Base-by-base conservation (phyloP, 2,329 filamentous ascomycete genomes). In the Alternaria sp. region DNA sequence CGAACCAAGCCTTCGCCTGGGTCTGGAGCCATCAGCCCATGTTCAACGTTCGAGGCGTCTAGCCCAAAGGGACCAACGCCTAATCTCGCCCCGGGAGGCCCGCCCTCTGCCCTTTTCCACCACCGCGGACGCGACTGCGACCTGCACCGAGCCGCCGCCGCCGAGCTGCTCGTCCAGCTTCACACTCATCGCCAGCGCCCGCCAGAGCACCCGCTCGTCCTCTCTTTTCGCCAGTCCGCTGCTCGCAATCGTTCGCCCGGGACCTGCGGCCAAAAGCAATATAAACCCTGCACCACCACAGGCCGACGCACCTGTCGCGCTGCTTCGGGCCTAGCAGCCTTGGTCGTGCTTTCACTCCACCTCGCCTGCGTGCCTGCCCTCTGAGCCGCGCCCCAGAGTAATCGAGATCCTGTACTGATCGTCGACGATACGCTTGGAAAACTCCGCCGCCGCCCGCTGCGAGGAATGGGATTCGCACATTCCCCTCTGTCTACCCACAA, bases 401-500 rank as follows among this genome's bases (percentile, higher is more conserved):
- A 49, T 52, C 58, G 52, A 59, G 40, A 58, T 57, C 47, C 17
- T 56, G 52, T 47, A 46, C 47, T 44, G 28, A 56, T 63, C 56
- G 51, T 40, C 62, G 26, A 57, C 52, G 23, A 25, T 36, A 47
- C 59, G 17, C 43, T 28, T 54, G 45, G 21, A 47, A 36, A 59
- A 28, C 57, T 25, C 21, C 13, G 50, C 19, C 49, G 13, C 36
- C 46, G 19, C 23, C 23, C 36, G n/a, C 58, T 32, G 45, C 61
- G 66, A 73, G 74, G 74, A 72, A 77, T 77, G 75, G 72, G 71
- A 68, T 61, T 58, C 62, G 57, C 60, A 61, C 61, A 56, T 30
- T 30, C 26, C 51, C 44, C 50, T 54, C 66, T 64, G 57, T 54
- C 61, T 57, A 50, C 59, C 51, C 54, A 61, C 45, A 62, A 44